phyloP scores from a whole-genome alignment of 108 stramenopile species.

The Nitzschia sp. region DNA sequence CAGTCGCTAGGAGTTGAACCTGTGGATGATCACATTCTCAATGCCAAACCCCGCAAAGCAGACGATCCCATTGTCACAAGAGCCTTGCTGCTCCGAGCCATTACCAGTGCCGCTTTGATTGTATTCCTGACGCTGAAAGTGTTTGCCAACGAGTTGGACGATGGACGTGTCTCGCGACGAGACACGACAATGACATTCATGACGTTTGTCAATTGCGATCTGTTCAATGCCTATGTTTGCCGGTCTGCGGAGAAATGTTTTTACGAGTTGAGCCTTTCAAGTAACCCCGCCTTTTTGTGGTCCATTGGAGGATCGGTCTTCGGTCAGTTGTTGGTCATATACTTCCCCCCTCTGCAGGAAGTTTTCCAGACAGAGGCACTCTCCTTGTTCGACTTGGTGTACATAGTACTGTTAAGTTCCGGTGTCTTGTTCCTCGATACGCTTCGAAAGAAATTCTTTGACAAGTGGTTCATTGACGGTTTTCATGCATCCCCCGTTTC shows the following conservation, averaged over 20 bases:
- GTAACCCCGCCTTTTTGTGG: conserved; percentile 88
- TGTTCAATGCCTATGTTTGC: conserved; percentile 94
- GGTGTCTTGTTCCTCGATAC: conserved; percentile 84
- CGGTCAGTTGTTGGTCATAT: conserved; percentile 91
- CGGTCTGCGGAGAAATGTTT: conserved; percentile 79
- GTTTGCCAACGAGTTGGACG: conserved; percentile 85
- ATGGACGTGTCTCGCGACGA: conserved; percentile 72
- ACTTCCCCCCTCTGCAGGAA: conserved; percentile 86
- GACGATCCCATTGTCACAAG: conserved; percentile 88
- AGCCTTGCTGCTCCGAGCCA: conserved; percentile 77
- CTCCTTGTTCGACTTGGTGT: conserved; percentile 67
- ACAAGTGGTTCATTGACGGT: conserved; percentile 66
- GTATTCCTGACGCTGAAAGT: conserved; percentile 84
- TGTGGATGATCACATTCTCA: conserved; percentile 78
- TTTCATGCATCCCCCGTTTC: conserved; percentile 40
- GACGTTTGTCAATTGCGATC: conserved; percentile 95
- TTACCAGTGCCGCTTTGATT: conserved; percentile 85
- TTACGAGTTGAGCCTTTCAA: conserved; percentile 73
- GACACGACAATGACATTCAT: conserved; percentile 99
- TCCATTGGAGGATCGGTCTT: conserved; percentile 79
- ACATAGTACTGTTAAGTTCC: conserved; percentile 77
- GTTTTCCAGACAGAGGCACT: conserved; percentile 95
- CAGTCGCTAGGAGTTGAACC: conserved; percentile 88
- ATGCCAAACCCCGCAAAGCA: conserved; percentile 83
- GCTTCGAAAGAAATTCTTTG: conserved; percentile 85